Conservation (phyloP, 2,329 filamentous ascomycete species). For the Phoma sp. region DNA sequence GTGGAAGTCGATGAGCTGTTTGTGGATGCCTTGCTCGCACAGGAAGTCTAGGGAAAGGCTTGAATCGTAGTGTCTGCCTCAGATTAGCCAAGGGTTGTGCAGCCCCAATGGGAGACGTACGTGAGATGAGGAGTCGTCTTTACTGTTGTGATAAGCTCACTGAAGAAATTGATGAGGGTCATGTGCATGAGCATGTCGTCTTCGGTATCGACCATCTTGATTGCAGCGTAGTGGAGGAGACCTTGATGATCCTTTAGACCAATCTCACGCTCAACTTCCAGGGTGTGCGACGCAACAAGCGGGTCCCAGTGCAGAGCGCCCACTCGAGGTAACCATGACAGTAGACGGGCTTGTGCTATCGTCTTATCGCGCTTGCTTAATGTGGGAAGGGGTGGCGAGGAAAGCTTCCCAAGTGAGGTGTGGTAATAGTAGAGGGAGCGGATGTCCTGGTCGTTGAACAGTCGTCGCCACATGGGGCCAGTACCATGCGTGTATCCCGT, state of each 20-base stretch:
- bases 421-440: conserved; percentile 63
- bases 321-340: conserved; percentile 63
- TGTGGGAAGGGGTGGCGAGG: conserved; percentile 38
- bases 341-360: conserved; percentile 64
- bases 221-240: conserved; percentile 61
- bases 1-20: conserved; percentile 56
- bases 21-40: conserved; percentile 57
- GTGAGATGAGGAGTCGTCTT: conserved; percentile 38
- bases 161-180: conserved; percentile 63
- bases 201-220: conserved; percentile 61
- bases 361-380: conserved; percentile 61
- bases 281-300: conserved; percentile 58
- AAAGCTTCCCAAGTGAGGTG: conserved; percentile 54
- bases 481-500: conserved; percentile 36
- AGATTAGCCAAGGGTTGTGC: conserved; percentile 2
- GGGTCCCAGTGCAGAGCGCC: conserved; percentile 62
- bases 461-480: conserved; percentile 63
- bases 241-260: conserved; percentile 43
- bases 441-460: conserved; percentile 66
- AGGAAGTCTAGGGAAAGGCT: conserved; percentile 60
- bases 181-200: conserved; percentile 66
- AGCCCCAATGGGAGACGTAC: conserved; percentile 21
- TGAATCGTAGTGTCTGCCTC: conserved; percentile 42
- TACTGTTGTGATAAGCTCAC: conserved; percentile 57
- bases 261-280: conserved; percentile 57